Evolutionary conservation across 176 grass and related monocot species (phyloP).

Genomic region (Saccharum spontaneum): DNA sequence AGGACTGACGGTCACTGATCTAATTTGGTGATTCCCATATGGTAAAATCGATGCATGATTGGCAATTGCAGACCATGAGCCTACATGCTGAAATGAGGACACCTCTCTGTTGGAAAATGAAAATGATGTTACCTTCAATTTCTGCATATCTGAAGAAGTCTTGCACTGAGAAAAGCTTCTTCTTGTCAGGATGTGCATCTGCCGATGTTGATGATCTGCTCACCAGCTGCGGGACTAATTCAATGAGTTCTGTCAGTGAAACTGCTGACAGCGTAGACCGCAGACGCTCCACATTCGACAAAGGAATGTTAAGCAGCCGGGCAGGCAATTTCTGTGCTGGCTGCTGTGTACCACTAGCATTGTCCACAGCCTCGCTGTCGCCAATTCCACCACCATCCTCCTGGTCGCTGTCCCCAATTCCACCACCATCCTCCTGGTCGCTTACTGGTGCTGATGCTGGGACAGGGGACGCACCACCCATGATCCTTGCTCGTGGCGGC

Average conservation of each 20-base stretch:
- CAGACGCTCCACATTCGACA: conserved; percentile 59
- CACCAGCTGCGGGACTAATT: conserved; percentile 70
- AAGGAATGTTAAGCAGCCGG: conserved; percentile 67
- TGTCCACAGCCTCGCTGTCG: conserved; percentile 42
- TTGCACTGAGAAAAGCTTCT: conserved; percentile 95
- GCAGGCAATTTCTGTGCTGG: conserved; percentile 51
- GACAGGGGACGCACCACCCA: conserved; percentile 23
- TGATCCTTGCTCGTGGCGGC: conserved; percentile 15
- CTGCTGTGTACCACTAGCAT: conserved; percentile 2
- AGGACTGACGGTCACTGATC: not conserved
- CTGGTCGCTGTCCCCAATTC: too few species aligned
- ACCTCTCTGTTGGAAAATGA: not conserved
- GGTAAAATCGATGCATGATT: not conserved
- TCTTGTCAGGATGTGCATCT: conserved; percentile 85
- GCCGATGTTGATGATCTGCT: conserved; percentile 44
- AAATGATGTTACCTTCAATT: conserved; percentile 59
- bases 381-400: conserved; percentile 9
- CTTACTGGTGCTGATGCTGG: conserved; percentile 12
- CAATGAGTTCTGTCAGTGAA: conserved; percentile 68
- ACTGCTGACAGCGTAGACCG: conserved; percentile 76
- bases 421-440: conserved; percentile 7
- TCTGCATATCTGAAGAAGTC: conserved; percentile 95
- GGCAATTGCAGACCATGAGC: conserved; percentile 1
- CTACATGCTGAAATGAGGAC: not conserved
- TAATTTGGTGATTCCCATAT: not conserved